phyloP scores from a whole-genome alignment of 2,329 filamentous ascomycete species.

The Monilinia aucupariae region DNA sequence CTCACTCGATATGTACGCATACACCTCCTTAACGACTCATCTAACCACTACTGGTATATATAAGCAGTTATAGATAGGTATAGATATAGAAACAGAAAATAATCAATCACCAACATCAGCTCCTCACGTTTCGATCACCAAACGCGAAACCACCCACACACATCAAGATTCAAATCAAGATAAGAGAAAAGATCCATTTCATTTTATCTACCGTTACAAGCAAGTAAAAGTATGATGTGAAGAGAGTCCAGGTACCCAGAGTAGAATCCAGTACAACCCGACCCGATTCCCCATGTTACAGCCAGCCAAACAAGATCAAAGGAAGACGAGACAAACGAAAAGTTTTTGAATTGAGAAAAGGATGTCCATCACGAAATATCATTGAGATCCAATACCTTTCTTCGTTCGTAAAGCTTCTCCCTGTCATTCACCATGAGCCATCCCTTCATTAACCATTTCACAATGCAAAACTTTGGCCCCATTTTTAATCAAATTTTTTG shows the following conservation, averaged over 20 bases:
- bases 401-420: not conserved
- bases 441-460: conserved; percentile 8
- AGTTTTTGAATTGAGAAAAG: not conserved
- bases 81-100: too few relatives aligned
- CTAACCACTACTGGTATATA: too few relatives aligned
- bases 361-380: not conserved
- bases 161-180: not conserved
- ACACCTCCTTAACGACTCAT: too few relatives aligned
- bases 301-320: conserved; percentile 3
- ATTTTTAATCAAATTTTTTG: conserved; percentile 13
- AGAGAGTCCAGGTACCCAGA: not conserved
- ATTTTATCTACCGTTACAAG: conserved; percentile 26
- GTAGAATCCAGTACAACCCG: not conserved
- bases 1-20: too few relatives aligned
- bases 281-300: conserved; percentile 4
- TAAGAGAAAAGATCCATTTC: not conserved
- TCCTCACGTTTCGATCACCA: not conserved
- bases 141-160: not conserved
- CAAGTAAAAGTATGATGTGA: conserved; percentile 18
- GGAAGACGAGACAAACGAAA: not conserved
- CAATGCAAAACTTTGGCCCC: conserved; percentile 5
- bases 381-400: conserved; percentile 1
- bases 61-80: too few relatives aligned
- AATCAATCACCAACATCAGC: too few relatives aligned
- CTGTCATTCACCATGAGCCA: not conserved